Evolutionary conservation across 129 eudicot genomes (phyloP).

Genomic region (Ambrosia artemisiifolia): DNA sequence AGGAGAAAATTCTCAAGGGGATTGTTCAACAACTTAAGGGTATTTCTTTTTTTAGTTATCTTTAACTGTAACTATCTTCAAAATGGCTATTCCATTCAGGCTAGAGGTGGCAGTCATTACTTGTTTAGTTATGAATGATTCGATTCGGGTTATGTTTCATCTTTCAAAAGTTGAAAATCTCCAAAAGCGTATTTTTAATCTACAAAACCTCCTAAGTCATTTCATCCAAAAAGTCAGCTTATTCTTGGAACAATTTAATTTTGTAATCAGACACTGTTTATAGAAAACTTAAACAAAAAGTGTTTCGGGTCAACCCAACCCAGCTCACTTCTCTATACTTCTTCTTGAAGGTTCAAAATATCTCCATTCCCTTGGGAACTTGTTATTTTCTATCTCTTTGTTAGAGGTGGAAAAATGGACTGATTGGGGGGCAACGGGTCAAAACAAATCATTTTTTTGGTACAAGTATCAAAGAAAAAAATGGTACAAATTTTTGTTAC

Average conservation of each 20-base stretch:
- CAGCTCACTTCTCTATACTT: neutral
- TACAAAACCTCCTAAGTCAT: neutral
- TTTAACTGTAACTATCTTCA: constrained; percentile 2
- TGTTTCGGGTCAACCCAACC: neutral
- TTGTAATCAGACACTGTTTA: neutral
- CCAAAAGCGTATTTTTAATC: neutral
- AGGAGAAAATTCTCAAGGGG: constrained; percentile 76
- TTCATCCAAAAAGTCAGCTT: neutral
- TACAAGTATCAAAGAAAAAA: neutral
- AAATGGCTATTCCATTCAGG: neutral
- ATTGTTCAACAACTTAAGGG: constrained; percentile 84
- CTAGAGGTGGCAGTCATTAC: neutral
- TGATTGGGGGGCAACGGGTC: neutral
- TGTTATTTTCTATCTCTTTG: neutral
- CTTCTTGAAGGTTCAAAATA: neutral
- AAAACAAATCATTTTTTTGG: neutral
- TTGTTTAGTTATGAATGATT: neutral
- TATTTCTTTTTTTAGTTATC: constrained; percentile 24
- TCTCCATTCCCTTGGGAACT: neutral
- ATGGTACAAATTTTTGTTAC: no score
- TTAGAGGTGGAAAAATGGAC: neutral
- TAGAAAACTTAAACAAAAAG: neutral
- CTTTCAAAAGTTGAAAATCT: neutral
- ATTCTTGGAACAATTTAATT: neutral
- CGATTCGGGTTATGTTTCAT: neutral